phyloP scores from a whole-genome alignment of 371 early-diverging fungal species.

The Dichotomocladium elegans region DNA sequence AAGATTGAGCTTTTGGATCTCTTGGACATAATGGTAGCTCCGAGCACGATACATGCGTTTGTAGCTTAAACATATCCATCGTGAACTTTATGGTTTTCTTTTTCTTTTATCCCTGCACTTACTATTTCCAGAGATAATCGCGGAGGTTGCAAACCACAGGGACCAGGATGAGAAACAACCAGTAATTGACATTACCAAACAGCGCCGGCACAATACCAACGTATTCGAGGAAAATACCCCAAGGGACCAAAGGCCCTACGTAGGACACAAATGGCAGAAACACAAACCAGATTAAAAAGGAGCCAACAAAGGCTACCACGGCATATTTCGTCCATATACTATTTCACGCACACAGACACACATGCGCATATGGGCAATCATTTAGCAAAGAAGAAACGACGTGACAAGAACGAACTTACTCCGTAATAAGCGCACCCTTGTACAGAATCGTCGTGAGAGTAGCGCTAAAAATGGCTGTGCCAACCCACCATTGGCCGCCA shows the following conservation, averaged over 20 bases:
- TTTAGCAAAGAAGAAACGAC: background rate
- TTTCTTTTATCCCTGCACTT: slow-evolving; percentile 30
- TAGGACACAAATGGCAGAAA: slow-evolving; percentile 82
- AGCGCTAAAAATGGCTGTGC: slow-evolving; percentile 74
- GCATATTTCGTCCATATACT: slow-evolving; percentile 87
- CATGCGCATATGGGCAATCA: background rate
- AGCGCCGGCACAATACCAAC: slow-evolving; percentile 68
- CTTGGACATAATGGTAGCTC: slow-evolving; percentile 94
- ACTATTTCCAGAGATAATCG: slow-evolving; percentile 93
- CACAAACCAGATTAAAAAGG: slow-evolving; percentile 85
- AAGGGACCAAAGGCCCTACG: slow-evolving; percentile 64
- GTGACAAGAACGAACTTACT: slow-evolving; percentile 44
- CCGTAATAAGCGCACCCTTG: slow-evolving; percentile 83
- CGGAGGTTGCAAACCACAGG: slow-evolving; percentile 76
- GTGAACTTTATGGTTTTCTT: background rate
- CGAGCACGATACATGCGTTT: slow-evolving; percentile 79
- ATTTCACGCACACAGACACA: no score
- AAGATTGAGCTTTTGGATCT: slow-evolving; percentile 96
- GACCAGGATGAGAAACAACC: slow-evolving; percentile 81
- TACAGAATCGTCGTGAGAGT: slow-evolving; percentile 77
- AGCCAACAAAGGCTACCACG: slow-evolving; percentile 74
- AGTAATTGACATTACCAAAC: slow-evolving; percentile 75
- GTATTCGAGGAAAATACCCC: slow-evolving; percentile 77
- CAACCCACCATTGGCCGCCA: slow-evolving; percentile 79
- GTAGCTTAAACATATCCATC: slow-evolving; percentile 36